These are phyloP conservation scores for Ceratobasidium papillatum DNA, from an alignment of 1,284 basidiomycete genomes.

Conservation along the genomic window DNA sequence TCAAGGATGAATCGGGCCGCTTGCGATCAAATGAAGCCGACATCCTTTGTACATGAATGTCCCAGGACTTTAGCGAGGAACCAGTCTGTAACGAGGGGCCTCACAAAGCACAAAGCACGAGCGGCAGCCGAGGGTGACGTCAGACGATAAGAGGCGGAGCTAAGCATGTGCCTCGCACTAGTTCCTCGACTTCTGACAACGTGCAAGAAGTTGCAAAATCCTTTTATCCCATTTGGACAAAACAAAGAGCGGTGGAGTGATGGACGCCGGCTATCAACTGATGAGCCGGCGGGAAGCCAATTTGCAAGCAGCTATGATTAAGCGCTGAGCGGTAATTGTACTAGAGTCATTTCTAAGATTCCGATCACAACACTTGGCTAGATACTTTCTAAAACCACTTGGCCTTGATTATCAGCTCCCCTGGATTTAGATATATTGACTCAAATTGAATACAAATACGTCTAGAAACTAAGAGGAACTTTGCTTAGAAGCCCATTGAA, in stretches of 20 bases:
- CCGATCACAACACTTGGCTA: neutral
- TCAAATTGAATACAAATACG: too few species aligned
- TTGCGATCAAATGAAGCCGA: conserved; percentile 8
- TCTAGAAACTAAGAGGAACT: too few species aligned
- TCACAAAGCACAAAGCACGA: conserved; percentile 1
- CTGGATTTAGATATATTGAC: too few species aligned
- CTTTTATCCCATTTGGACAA: conserved; percentile 15
- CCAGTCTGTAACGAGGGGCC: neutral
- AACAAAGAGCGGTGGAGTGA: conserved; percentile 26
- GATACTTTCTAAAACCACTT: too few species aligned
- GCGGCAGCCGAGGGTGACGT: conserved; percentile 17
- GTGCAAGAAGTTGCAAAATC: neutral
- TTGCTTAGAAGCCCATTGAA: too few species aligned
- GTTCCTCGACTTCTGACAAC: conserved; percentile 12
- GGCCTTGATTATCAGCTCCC: too few species aligned
- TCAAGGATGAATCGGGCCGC: neutral
- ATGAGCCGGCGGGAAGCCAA: neutral
- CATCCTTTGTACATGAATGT: conserved; percentile 23
- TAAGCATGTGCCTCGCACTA: neutral
- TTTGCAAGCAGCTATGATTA: neutral
- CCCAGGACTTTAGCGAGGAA: neutral
- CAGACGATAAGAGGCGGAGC: neutral
- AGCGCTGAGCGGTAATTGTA: neutral
- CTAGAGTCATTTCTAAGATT: conserved; percentile 6
- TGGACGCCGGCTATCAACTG: conserved; percentile 10